Evolutionary conservation across 2,329 filamentous ascomycete genomes (phyloP), one percentile per base, ranked within the genome.

Genomic region (Colletotrichum sp.): DNA sequence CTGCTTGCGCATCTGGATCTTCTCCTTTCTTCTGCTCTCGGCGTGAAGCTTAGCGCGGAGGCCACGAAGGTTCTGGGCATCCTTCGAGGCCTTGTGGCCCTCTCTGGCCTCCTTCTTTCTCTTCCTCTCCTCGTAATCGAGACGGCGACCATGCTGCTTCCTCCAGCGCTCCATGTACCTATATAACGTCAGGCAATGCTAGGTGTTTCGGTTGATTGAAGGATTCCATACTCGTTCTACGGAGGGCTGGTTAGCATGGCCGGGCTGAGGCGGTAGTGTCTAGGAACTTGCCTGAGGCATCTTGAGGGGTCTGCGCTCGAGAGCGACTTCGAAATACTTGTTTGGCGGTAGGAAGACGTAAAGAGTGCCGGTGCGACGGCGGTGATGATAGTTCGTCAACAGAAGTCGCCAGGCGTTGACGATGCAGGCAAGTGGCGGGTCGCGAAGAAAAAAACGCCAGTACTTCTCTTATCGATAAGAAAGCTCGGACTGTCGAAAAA

Each of bases 1-100:
- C 82, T 93, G 89, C 91, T 98, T 98, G 87, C 94, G 94, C 94
- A 98, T 96, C 91, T 98, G 95, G 84, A 98, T 98, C 93, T 99
- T 99, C 90, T 99, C 96, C 85, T 96, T 94, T 88, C 96, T 95
- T 30, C 97, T 92, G 89, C 96, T 95, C 91, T 98, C 93, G 85
- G 96, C 94, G 88, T 97, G 93, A 82, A 98, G 89, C 90, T 99
- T 99, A 80, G 97, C 97, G 77, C 95, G 91, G 80, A 98, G 92
- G 78, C 97, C 97, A 77, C 94, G 94, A 82, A 98, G 90, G 85
- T 97, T 98, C 89, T 98, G 96, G 28, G 97, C 96, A 87, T 98
- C 94, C 83, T 97, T 91, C 66, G 94, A 97, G 72, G 92, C 92
- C 87, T 96, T 93, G 90, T 99, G 96, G 76, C 92, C 94, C 88